phyloP scores from a whole-genome alignment of 2,329 filamentous ascomycete genomes.

The Teratosphaeria zuluensis region DNA sequence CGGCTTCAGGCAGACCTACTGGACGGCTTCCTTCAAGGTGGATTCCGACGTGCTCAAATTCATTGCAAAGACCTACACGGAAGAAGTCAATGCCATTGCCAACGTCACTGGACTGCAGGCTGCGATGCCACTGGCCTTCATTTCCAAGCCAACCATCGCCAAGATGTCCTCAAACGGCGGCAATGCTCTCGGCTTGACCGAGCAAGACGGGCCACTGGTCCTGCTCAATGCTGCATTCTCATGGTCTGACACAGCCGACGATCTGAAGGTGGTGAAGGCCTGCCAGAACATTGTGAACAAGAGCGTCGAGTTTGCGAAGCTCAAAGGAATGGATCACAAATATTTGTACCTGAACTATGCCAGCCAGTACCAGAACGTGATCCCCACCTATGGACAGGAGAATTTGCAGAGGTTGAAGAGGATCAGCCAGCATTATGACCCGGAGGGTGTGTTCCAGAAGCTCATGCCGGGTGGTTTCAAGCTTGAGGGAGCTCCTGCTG shows the following conservation, averaged over 20 bases:
- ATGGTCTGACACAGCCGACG: conserved; percentile 12
- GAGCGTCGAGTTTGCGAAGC: background rate
- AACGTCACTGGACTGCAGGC: conserved; percentile 5
- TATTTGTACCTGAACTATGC: conserved; percentile 17
- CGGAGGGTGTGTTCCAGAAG: conserved; percentile 13
- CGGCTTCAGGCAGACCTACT: conserved; percentile 7
- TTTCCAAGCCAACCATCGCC: conserved; percentile 5
- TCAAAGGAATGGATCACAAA: conserved; percentile 2
- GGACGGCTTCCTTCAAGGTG: conserved; percentile 2
- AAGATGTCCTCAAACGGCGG: conserved; percentile 4
- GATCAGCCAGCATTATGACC: conserved; percentile 11
- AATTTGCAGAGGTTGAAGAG: conserved; percentile 9
- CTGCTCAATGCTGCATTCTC: conserved; percentile 4
- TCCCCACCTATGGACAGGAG: conserved; percentile 12
- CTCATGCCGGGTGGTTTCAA: conserved; percentile 16
- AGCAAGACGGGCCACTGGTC: conserved; percentile 6
- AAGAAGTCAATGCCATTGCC: conserved; percentile 2
- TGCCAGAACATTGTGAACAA: conserved; percentile 6
- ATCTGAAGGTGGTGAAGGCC: conserved; percentile 8
- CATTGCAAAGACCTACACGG: background rate
- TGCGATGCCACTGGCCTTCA: conserved; percentile 8
- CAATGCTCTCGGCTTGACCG: conserved; percentile 11
- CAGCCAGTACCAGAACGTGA: conserved; percentile 10
- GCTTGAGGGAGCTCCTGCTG: background rate
- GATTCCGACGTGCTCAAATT: background rate